A percentile compares a stretch with the other conserved stretches of the same genome.
Evolutionary conservation across 257 asterid species (phyloP).

Genomic region (Solanum commersonii): DNA sequence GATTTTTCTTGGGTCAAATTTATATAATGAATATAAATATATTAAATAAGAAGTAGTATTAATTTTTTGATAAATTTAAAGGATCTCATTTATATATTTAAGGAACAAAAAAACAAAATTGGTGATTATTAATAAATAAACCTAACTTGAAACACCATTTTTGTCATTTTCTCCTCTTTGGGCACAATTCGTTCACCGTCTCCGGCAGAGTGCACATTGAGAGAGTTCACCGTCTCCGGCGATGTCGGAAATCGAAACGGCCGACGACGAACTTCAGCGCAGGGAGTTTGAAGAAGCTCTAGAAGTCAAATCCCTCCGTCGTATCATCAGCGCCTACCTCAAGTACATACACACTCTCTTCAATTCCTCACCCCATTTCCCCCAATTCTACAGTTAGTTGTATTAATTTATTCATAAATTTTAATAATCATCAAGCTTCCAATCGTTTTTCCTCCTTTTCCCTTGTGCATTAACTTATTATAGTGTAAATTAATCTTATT

Average conservation of each 20-base stretch:
- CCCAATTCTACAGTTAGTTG: background rate
- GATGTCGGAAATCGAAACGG: conserved; percentile 13
- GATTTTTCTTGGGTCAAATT: background rate
- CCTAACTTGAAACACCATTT: background rate
- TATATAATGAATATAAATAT: no score
- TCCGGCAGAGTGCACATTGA: background rate
- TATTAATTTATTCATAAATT: no score
- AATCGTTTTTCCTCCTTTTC: background rate
- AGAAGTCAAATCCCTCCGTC: conserved; percentile 87
- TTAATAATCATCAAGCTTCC: background rate
- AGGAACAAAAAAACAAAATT: background rate
- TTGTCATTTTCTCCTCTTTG: background rate
- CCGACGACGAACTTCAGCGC: conserved; percentile 59
- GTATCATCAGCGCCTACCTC: conserved; percentile 94
- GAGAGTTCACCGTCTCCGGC: background rate
- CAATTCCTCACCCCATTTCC: background rate
- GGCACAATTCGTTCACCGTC: background rate
- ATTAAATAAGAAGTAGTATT: background rate
- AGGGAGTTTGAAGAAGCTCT: conserved; percentile 76
- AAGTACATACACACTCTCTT: conserved; percentile 30
- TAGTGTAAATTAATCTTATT: background rate
- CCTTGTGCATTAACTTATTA: background rate
- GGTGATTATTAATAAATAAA: background rate
- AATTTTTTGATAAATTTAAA: background rate
- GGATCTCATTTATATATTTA: background rate